Base-by-base conservation (phyloP, 2,329 filamentous ascomycete genomes). In the Blastomyces silverae region DNA sequence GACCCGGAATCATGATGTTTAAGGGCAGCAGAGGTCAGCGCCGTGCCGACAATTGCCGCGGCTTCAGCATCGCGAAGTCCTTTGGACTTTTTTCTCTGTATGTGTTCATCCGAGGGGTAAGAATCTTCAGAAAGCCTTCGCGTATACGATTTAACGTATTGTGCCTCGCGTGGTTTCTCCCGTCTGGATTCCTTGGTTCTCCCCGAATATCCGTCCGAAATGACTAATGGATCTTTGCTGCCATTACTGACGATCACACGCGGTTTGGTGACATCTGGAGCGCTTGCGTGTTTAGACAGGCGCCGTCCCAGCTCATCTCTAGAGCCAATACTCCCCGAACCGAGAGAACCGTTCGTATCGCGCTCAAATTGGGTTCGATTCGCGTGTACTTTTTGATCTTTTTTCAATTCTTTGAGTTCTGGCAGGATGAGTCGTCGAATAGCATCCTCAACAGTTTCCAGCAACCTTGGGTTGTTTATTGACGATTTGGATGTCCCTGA, bases 371-470 rank as follows among this genome's bases (percentile, higher is more conserved):
- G 88, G 64, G 85, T 85, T 13, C 85, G 85, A 70, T 86, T 88
- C 68, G 89, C 84, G 67, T 88, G 86, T 68, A 89, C 88, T 75
- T 90, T 92, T 74, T 93, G 90, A 73, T 96, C 92, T 71, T 92
- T 87, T 76, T 96, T 97, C 64, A 99, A 81, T 11, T 92, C 91
- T 70, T 91, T 93, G 56, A 99, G 82, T 76, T 99, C 93, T 0
- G 94, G 94, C 2, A 99, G 79, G 63, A 97, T 96, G 61, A 96
- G 82, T 60, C 92, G 85, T 67, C 91, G 88, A 72, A 97, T 96
- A 17, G 92, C 92, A 77, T 96, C 92, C 78, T 97, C 92, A 2
- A 97, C 92, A 0, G 92, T 94, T 72, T 94, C 90, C 1, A 97
- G 83, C 1, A 97, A 80, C 73, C 91, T 94, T 0, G 92, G 92